Percentiles rank a stretch among this genome's conserved stretches.
phyloP scores from a whole-genome alignment of 169 alveolate species.

The Cryptosporidium parvum region DNA sequence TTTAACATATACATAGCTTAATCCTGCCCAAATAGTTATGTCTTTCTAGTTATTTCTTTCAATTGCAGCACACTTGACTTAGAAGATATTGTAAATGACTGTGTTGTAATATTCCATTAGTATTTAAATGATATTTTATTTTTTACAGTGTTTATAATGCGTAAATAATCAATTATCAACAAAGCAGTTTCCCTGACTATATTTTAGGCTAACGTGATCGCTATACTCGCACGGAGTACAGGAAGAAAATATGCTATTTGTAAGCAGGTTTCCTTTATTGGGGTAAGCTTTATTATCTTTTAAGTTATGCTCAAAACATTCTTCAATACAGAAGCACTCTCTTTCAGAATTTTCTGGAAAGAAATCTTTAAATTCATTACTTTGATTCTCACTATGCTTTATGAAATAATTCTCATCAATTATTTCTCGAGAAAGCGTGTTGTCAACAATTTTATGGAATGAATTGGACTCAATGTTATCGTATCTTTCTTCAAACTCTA shows the following conservation, averaged over 20 bases:
- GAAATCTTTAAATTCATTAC: background rate
- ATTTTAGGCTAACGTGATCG: constrained; percentile 42
- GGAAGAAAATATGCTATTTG: constrained; percentile 30
- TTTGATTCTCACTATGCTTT: background rate
- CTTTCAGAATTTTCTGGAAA: background rate
- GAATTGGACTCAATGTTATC: background rate
- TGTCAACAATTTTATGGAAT: background rate
- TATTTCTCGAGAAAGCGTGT: background rate
- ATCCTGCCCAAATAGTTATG: background rate
- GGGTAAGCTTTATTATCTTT: background rate
- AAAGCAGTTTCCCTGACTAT: constrained; percentile 66
- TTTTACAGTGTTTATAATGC: background rate
- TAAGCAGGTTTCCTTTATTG: background rate
- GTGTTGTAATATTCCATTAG: background rate
- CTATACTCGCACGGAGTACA: constrained; percentile 43
- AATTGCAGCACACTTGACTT: background rate
- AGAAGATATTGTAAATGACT: background rate
- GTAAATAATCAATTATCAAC: constrained; percentile 49
- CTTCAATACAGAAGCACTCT: background rate
- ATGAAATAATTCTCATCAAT: background rate
- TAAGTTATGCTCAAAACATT: background rate
- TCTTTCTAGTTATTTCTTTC: background rate
- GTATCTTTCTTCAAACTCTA: constrained; percentile 7
- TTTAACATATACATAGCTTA: background rate
- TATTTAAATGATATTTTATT: background rate